These are phyloP conservation scores for Pleoardoris graminearum DNA, from an alignment of 2,329 filamentous ascomycete species.

Conservation along the genomic window DNA sequence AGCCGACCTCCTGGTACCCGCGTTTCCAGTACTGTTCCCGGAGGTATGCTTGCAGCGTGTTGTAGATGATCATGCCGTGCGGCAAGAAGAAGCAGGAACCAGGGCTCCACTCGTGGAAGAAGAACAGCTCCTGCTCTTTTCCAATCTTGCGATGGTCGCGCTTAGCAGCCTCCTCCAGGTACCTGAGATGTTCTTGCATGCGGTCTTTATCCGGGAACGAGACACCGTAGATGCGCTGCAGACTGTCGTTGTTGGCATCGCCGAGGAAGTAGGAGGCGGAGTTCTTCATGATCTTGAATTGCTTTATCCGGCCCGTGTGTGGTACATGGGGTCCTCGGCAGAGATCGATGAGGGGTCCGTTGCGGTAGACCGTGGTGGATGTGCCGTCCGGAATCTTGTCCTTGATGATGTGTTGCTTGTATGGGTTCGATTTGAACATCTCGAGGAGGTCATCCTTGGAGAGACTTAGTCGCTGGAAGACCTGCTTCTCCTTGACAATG, in stretches of 20 bases:
- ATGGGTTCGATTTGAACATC: slow-evolving; percentile 98
- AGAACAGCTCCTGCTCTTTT: slow-evolving; percentile 94
- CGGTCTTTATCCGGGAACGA: slow-evolving; percentile 97
- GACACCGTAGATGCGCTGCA: slow-evolving; percentile 95
- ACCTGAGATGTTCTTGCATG: slow-evolving; percentile 90
- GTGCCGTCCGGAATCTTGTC: slow-evolving; percentile 88
- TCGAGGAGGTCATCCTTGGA: slow-evolving; percentile 90
- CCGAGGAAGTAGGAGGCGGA: slow-evolving; percentile 90
- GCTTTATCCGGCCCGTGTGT: slow-evolving; percentile 89
- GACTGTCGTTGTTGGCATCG: slow-evolving; percentile 88
- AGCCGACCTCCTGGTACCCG: slow-evolving; percentile 92
- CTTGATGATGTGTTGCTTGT: slow-evolving; percentile 97
- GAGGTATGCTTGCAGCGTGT: slow-evolving; percentile 79
- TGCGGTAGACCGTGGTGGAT: slow-evolving; percentile 90
- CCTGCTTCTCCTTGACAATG: slow-evolving; percentile 95
- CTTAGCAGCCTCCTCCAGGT: slow-evolving; percentile 97
- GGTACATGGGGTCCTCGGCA: slow-evolving; percentile 95
- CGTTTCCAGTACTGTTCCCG: slow-evolving; percentile 89
- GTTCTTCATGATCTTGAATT: slow-evolving; percentile 91
- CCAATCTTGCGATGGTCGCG: slow-evolving; percentile 93
- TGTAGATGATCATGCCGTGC: slow-evolving; percentile 91
- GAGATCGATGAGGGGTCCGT: slow-evolving; percentile 90
- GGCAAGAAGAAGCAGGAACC: slow-evolving; percentile 92
- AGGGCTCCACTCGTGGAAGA: slow-evolving; percentile 93
- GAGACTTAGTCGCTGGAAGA: slow-evolving; percentile 85